Evolutionary conservation across 139 green algal species (phyloP), one percentile per base, ranked within the genome.

Genomic region (Chlamydomonas schloesseri): DNA sequence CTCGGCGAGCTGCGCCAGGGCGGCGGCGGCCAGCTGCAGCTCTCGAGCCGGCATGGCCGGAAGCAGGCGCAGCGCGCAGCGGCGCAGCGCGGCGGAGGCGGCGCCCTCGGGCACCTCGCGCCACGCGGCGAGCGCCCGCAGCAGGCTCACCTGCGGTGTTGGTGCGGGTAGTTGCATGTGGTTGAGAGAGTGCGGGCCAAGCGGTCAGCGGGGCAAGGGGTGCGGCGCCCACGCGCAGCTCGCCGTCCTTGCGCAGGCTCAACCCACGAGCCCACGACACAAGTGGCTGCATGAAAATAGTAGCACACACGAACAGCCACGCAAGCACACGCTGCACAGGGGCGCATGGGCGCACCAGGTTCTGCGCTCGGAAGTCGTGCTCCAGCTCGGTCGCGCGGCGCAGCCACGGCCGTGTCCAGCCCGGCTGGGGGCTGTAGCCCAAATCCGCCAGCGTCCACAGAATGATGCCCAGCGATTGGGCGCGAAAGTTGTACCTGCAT

Each of bases 401-500:
- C 67, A 85, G 46, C 79, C 79, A 85, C n/a, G 79, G 65, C 67
- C 69, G 31, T 55, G 77, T 67, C 79, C 79, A 85, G 21, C 79
- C 79, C 0, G 79, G 65, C 21, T 47, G 79, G 31, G 79, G 79
- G 31, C n/a, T 28, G 79, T 77, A 85, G n/a, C 79, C 79, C n/a
- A 85, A 67, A 31, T 50, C 65, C n/a, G 79, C 65, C 47, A 85
- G 79, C 21, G 79, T 42, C 79, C 79, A 85, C 15, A 85, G 64
- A 21, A 85, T 13, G 4, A 77, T 76, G 46, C 79, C 79, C 31
- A 85, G 79, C 46, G 31, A 77, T 33, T 85, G 79, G 33, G 33
- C 17, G 14, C 68, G 68, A 3, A 73, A 47, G 33, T 29, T 2
- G 62, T 69, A 33, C 26, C 20, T 23, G 55, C 55, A 26, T n/a